These are phyloP conservation scores for Botryotinia globosa DNA, from an alignment of 2,329 filamentous ascomycete genomes.

Conservation along the genomic window DNA sequence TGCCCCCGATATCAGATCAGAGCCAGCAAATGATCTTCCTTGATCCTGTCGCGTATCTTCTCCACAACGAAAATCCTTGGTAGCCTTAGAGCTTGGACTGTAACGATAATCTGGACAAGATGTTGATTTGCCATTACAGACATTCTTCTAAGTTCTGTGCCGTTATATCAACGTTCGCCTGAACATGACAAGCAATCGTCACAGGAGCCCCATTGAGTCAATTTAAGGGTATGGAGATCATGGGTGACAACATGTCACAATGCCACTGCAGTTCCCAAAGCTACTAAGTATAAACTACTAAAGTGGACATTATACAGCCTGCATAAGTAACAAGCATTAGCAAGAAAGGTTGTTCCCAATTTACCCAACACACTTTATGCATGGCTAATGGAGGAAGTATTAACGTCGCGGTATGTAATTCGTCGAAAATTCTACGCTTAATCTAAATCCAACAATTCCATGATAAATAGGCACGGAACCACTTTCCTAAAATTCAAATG, in stretches of 20 bases:
- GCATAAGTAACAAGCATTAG: slow-evolving; percentile 1
- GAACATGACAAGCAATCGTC: not conserved
- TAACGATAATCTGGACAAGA: not conserved
- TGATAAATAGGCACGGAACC: not conserved
- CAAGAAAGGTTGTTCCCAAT: not conserved
- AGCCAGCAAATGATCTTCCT: slow-evolving; percentile 2
- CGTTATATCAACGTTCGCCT: not conserved
- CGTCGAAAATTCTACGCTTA: not conserved
- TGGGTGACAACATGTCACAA: slow-evolving; percentile 3
- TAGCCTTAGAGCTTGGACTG: not conserved
- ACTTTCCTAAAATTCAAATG: not conserved
- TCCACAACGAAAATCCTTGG: slow-evolving; percentile 1
- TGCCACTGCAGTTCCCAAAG: not conserved
- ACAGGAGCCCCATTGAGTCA: not conserved
- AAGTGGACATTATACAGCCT: not conserved
- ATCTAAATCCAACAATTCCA: not conserved
- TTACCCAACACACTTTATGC: not conserved
- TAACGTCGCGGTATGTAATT: not conserved
- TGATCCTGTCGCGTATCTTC: slow-evolving; percentile 1
- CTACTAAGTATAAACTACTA: not conserved
- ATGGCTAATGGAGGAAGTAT: not conserved
- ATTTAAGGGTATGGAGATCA: not conserved
- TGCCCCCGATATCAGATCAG: not conserved
- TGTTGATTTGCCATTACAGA: not conserved
- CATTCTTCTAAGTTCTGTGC: not conserved